Percentiles rank a stretch among this genome's conserved stretches.
phyloP scores from a whole-genome alignment of 306 rosid genomes.

The Neltuma alba region DNA sequence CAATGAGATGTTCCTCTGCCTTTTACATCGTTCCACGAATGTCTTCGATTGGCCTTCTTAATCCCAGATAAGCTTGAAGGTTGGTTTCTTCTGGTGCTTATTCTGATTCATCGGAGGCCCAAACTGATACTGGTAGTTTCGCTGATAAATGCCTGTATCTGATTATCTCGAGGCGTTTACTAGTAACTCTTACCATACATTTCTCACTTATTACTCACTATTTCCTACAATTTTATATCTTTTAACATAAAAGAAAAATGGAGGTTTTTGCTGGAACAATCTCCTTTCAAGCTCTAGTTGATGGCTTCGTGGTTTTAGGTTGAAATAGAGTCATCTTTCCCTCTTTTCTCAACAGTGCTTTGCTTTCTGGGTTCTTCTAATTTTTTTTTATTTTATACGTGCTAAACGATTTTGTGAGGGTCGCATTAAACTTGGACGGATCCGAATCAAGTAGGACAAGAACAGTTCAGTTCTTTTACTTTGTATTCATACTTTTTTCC shows the following conservation, averaged over 20 bases:
- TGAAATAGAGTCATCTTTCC: neutral
- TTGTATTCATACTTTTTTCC: neutral
- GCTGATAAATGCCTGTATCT: constrained; percentile 68
- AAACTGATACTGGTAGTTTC: constrained; percentile 60
- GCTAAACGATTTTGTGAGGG: neutral
- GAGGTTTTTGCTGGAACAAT: neutral
- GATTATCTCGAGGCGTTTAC: constrained; percentile 52
- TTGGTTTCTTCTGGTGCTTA: constrained; percentile 46
- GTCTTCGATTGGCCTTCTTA: constrained; percentile 58
- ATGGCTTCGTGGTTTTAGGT: neutral
- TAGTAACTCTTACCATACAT: constrained; percentile 68
- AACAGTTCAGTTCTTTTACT: neutral
- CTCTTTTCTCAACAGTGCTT: neutral
- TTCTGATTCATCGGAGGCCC: constrained; percentile 86
- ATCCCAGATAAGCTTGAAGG: constrained; percentile 71
- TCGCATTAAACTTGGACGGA: neutral
- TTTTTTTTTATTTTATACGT: too few relatives aligned
- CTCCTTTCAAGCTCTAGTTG: neutral
- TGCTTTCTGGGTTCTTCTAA: neutral
- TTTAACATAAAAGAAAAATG: neutral
- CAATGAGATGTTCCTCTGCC: neutral
- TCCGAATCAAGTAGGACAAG: neutral
- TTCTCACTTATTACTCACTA: neutral
- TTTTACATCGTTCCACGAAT: neutral
- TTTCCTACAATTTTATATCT: neutral